Base-by-base conservation (phyloP, 2,329 filamentous ascomycete genomes). In the Colletotrichum falcatum region DNA sequence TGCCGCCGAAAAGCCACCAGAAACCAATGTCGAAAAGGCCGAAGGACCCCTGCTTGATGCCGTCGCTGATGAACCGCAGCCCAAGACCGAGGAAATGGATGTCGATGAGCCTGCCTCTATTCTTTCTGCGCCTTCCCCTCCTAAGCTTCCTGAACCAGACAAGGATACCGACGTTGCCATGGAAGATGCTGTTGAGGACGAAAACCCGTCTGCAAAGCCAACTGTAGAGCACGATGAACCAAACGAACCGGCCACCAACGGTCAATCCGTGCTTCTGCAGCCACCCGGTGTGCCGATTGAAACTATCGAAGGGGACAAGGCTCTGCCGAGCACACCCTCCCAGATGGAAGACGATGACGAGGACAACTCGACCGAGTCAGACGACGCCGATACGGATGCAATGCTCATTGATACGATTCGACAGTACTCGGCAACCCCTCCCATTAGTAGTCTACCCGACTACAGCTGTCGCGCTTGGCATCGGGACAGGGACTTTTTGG, bases 321-420 rank as follows among this genome's bases (percentile, higher is more conserved):
- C 30, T 37, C 76, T 77, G 7, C 81, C 81, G 0, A 87, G 82
- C 69, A 87, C 83, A 9, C 84, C 85, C 5, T 87, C 85, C 5
- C 85, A 84, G 49, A 80, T 82, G 37, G 82, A 82, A 37, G 83
- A 73, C 33, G 72, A 85, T 23, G 84, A 86, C 46, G 85, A 86
- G 60, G 86, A 86, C 39, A 82, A 88, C 61, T 85, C 86, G 58
- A 88, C 86, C 2, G 86, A 89, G 71, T 83, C 86, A 9, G 87
- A 89, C 60, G 86, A 85, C 51, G 82, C 86, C 46, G 83, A 86
- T 20, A 82, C 81, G 49, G 83, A 86, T n/a, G 83, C 81, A 46
- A 80, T 84, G 71, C 83, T 83, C n/a, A 77, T 86, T 33, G 84
- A 86, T 49, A 80, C 81, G 7, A 83, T 87, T 35, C 83, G 87